Conservation (phyloP, 2,329 filamentous ascomycete genomes). For the Fusarium vanettenii region DNA sequence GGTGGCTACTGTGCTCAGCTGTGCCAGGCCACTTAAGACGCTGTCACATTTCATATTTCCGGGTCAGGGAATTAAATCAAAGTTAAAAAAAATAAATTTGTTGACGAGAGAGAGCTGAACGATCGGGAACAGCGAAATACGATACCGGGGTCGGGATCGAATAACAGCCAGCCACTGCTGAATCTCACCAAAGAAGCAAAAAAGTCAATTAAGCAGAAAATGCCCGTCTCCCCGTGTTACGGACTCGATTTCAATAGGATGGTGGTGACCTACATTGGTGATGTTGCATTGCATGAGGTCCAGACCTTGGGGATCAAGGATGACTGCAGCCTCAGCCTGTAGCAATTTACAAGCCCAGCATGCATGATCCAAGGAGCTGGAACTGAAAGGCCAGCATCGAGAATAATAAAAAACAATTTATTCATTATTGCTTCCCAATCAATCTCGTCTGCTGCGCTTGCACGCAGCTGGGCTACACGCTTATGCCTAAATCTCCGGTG, state of each 20-base stretch:
- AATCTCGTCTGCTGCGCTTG: background rate
- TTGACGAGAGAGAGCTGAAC: slow-evolving; percentile 2
- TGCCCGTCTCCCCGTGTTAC: background rate
- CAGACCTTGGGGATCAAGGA: slow-evolving; percentile 1
- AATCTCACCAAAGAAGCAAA: background rate
- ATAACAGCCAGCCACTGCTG: slow-evolving; percentile 1
- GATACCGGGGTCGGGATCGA: background rate
- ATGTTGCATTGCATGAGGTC: background rate
- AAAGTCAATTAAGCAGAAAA: background rate
- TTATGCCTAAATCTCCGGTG: background rate
- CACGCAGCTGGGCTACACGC: background rate
- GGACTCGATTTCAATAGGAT: background rate
- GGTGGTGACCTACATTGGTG: slow-evolving; percentile 4
- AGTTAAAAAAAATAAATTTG: background rate
- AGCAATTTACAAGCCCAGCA: slow-evolving; percentile 7
- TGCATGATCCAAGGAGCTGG: slow-evolving; percentile 6
- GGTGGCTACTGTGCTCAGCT: slow-evolving; percentile 11
- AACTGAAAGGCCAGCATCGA: slow-evolving; percentile 1
- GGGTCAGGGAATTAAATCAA: background rate
- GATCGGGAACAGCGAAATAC: slow-evolving; percentile 13
- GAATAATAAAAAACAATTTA: background rate
- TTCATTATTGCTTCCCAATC: background rate
- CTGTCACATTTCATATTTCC: background rate
- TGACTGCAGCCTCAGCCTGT: slow-evolving; percentile 13
- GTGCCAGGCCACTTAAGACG: slow-evolving; percentile 1